Evolutionary conservation across 768 basidiomycete genomes (phyloP).

Genomic region (Nidula microcarpa): DNA sequence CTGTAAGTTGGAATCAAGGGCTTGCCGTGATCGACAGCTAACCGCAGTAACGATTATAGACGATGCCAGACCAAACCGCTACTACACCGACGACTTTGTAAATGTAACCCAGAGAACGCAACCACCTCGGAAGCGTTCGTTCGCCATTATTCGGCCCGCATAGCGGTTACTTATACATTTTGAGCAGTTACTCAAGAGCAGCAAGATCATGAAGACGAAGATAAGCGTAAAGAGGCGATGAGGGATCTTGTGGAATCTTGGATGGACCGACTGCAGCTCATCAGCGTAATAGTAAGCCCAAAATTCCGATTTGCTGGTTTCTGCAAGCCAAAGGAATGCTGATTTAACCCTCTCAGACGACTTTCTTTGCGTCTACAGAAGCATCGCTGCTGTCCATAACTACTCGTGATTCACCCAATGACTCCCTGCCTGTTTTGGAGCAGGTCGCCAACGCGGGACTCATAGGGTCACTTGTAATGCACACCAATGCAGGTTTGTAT

Average conservation of each 20-base stretch:
- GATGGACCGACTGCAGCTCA: conserved; percentile 61
- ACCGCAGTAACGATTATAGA: too few species aligned
- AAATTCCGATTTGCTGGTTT: too few species aligned
- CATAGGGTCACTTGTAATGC: conserved; percentile 50
- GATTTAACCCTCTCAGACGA: conserved; percentile 36
- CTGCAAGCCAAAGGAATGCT: neutral
- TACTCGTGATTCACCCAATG: conserved; percentile 18
- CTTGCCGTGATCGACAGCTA: too few species aligned
- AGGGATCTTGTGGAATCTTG: conserved; percentile 54
- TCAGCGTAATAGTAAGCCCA: conserved; percentile 50
- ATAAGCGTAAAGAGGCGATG: conserved; percentile 39
- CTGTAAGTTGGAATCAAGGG: too few species aligned
- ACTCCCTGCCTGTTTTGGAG: conserved; percentile 12
- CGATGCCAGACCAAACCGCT: too few species aligned
- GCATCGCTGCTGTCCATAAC: conserved; percentile 47
- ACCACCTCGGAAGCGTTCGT: too few species aligned
- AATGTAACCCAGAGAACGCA: too few species aligned
- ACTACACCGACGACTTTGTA: too few species aligned
- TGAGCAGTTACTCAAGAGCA: conserved; percentile 35
- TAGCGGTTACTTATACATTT: neutral
- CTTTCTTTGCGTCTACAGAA: conserved; percentile 60
- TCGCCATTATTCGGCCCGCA: neutral
- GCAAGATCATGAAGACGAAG: conserved; percentile 45
- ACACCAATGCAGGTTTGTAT: conserved; percentile 44
- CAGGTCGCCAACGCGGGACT: conserved; percentile 42